Percentiles rank a stretch among this genome's conserved stretches.
These are phyloP conservation scores for Cladosporium sp. DNA, from an alignment of 2,329 filamentous ascomycete genomes.

Conservation along the genomic window DNA sequence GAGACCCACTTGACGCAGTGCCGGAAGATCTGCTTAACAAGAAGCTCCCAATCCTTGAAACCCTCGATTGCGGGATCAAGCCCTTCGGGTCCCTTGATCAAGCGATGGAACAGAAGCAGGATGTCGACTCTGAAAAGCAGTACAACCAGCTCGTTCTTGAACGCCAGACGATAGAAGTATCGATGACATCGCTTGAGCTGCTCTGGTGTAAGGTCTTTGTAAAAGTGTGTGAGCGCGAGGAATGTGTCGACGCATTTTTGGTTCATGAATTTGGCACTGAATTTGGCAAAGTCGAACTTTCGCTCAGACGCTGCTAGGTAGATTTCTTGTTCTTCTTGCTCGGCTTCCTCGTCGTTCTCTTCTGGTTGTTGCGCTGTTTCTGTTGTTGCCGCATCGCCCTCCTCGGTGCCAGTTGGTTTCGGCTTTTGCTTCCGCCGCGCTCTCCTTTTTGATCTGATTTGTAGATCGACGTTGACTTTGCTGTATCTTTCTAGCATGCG, in stretches of 20 bases:
- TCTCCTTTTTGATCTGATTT: conserved; percentile 79
- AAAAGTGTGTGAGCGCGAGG: conserved; percentile 75
- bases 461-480: conserved; percentile 91
- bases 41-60: conserved; percentile 88
- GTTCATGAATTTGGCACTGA: conserved; percentile 76
- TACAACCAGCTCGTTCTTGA: conserved; percentile 90
- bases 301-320: conserved; percentile 75
- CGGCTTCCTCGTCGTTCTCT: conserved; percentile 57
- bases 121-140: conserved; percentile 91
- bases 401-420: conserved; percentile 38
- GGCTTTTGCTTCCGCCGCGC: conserved; percentile 73
- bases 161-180: conserved; percentile 90
- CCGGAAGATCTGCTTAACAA: conserved; percentile 80
- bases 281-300: conserved; percentile 90
- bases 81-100: conserved; percentile 85
- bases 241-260: conserved; percentile 90
- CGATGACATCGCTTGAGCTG: conserved; percentile 92
- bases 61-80: conserved; percentile 66
- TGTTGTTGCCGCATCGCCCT: conserved; percentile 24
- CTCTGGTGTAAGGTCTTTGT: conserved; percentile 72
- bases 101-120: conserved; percentile 80
- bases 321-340: conserved; percentile 71
- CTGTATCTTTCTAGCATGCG: conserved; percentile 91
- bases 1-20: conserved; percentile 77
- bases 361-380: conserved; percentile 46